A percentile compares a stretch with the other conserved stretches of the same genome.
Evolutionary conservation across 345 rosid genomes (phyloP).

Genomic region (Camelina hispida): DNA sequence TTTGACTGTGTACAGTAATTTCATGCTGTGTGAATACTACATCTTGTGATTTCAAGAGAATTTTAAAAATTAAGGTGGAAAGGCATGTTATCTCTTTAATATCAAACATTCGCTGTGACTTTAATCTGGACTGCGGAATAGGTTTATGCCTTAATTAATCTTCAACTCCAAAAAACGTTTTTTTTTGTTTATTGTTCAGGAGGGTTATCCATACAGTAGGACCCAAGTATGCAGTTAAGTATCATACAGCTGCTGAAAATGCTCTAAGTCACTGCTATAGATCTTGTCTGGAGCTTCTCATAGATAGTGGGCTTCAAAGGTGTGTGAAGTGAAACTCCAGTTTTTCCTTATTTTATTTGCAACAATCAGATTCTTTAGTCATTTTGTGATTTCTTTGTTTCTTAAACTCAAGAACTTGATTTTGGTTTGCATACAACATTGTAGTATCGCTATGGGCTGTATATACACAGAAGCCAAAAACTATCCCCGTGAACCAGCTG

Average conservation of each 20-base stretch:
- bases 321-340: slow-evolving; percentile 41
- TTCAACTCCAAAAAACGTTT: neutral
- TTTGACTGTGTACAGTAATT: slow-evolving; percentile 4
- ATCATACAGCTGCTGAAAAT: slow-evolving; percentile 99
- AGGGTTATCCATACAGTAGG: slow-evolving; percentile 95
- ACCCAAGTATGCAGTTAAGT: slow-evolving; percentile 94
- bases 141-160: slow-evolving; percentile 1
- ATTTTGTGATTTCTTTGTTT: slow-evolving; percentile 22
- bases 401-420: slow-evolving; percentile 40
- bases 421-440: slow-evolving; percentile 41
- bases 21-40: slow-evolving; percentile 13
- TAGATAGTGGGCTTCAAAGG: slow-evolving; percentile 90
- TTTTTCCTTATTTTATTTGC: slow-evolving; percentile 1
- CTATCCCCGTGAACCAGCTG: slow-evolving; percentile 99
- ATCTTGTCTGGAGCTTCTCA: slow-evolving; percentile 91
- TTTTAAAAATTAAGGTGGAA: slow-evolving; percentile 6
- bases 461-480: slow-evolving; percentile 92
- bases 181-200: slow-evolving; percentile 49
- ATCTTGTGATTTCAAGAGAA: slow-evolving; percentile 6
- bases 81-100: slow-evolving; percentile 1
- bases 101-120: slow-evolving; percentile 3
- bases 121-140: neutral
- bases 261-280: slow-evolving; percentile 98
- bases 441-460: slow-evolving; percentile 95
- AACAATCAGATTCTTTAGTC: slow-evolving; percentile 3